These are phyloP conservation scores for Sesbania bispinosa DNA, from an alignment of 306 rosid species.

Conservation along the genomic window DNA sequence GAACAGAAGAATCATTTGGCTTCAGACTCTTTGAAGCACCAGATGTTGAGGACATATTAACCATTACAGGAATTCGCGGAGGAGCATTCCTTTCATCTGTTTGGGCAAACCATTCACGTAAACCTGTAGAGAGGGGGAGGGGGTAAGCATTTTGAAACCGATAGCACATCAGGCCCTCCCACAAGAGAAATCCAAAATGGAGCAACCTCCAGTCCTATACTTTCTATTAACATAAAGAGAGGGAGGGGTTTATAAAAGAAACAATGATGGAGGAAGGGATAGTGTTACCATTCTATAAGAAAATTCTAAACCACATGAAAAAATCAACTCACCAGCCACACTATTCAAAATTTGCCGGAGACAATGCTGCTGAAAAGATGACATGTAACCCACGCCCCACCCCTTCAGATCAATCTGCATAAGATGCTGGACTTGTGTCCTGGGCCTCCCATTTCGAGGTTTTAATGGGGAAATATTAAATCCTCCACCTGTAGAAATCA, in stretches of 20 bases:
- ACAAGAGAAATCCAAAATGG: background rate
- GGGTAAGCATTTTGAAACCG: background rate
- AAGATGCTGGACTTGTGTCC: slow-evolving; percentile 98
- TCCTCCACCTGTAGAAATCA: slow-evolving; percentile 78
- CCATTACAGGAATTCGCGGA: slow-evolving; percentile 98
- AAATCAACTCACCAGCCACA: slow-evolving; percentile 77
- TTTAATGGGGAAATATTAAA: slow-evolving; percentile 88
- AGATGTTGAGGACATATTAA: slow-evolving; percentile 90
- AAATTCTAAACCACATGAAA: background rate
- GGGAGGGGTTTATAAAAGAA: background rate
- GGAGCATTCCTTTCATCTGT: slow-evolving; percentile 94
- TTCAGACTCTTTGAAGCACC: slow-evolving; percentile 64
- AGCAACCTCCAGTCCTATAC: slow-evolving; percentile 4
- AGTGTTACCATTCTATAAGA: slow-evolving; percentile 1
- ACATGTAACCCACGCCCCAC: slow-evolving; percentile 89
- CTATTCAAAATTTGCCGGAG: slow-evolving; percentile 93
- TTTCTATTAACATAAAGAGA: background rate
- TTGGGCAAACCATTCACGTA: slow-evolving; percentile 95
- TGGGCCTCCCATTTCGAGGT: slow-evolving; percentile 90
- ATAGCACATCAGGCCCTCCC: background rate
- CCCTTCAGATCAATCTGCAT: slow-evolving; percentile 99
- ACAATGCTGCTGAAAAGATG: slow-evolving; percentile 98
- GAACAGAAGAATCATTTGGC: slow-evolving; percentile 51
- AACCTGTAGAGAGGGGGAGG: slow-evolving; percentile 49
- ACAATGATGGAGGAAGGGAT: background rate